Evolutionary conservation across 306 rosid species (phyloP).

Genomic region (Medicago ruthenica): DNA sequence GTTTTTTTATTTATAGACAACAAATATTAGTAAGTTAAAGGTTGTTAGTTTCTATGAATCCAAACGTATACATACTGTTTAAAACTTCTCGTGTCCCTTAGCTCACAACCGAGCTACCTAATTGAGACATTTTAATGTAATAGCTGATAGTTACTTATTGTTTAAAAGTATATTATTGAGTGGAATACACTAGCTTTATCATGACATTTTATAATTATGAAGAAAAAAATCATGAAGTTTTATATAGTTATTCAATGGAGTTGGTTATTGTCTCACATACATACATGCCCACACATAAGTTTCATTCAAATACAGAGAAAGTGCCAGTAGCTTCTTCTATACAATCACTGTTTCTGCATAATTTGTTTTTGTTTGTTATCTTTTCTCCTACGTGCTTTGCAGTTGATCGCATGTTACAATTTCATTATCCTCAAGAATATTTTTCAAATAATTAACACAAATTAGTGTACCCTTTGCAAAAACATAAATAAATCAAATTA

Average conservation of each 20-base stretch:
- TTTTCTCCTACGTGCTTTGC: not conserved
- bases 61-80: too few relatives aligned
- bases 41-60: too few relatives aligned
- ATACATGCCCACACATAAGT: not conserved
- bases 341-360: not conserved
- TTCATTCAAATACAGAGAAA: not conserved
- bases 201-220: not conserved
- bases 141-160: not conserved
- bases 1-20: too few relatives aligned
- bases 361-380: not conserved
- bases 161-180: not conserved
- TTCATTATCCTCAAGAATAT: not conserved
- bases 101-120: not conserved
- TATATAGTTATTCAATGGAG: not conserved
- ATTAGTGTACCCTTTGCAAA: not conserved
- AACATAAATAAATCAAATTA: too few relatives aligned
- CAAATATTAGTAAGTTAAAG: too few relatives aligned
- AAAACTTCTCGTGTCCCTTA: too few relatives aligned
- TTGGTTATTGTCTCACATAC: not conserved
- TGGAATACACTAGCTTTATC: slow-evolving; percentile 3
- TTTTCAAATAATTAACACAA: not conserved
- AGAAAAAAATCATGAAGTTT: not conserved
- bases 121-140: not conserved
- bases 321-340: slow-evolving; percentile 5
- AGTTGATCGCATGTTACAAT: not conserved